Percentiles rank a stretch among this genome's conserved stretches.
Evolutionary conservation across 805 yeast species (phyloP).

Genomic region (Cyberlindnera xishuangbannaensis): DNA sequence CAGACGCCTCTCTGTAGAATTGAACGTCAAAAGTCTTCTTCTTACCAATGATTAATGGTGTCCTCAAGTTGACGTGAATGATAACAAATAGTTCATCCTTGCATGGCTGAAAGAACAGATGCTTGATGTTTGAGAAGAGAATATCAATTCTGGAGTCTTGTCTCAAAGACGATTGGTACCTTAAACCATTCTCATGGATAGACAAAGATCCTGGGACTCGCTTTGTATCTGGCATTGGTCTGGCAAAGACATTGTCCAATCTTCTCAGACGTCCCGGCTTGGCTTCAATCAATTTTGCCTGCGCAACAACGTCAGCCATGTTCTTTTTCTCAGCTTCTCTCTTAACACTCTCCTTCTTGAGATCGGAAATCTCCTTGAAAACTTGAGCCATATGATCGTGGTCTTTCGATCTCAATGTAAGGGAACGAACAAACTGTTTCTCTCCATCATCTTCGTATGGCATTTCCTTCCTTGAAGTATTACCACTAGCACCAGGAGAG

Average conservation of each 20-base stretch:
- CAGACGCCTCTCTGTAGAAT: conserved; percentile 94
- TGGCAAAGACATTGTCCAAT: conserved; percentile 80
- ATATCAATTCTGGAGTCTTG: conserved; percentile 85
- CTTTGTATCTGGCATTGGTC: conserved; percentile 97
- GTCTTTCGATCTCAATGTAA: conserved; percentile 86
- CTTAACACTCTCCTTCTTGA: conserved; percentile 87
- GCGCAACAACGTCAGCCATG: conserved; percentile 90
- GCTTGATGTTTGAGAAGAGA: conserved; percentile 84
- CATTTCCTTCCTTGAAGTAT: conserved; percentile 60
- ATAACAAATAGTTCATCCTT: conserved; percentile 90
- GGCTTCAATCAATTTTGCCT: conserved; percentile 79
- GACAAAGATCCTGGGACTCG: conserved; percentile 87
- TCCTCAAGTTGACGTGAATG: conserved; percentile 87
- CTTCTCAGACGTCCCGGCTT: conserved; percentile 81
- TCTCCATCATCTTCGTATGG: conserved; percentile 89
- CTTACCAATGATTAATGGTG: conserved; percentile 93
- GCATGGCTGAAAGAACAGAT: conserved; percentile 91
- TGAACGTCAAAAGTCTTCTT: conserved; percentile 93
- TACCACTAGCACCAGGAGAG: conserved; percentile 84
- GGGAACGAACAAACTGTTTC: conserved; percentile 78
- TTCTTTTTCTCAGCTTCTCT: conserved; percentile 88
- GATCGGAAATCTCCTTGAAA: conserved; percentile 81
- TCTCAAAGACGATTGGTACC: conserved; percentile 83
- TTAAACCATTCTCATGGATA: conserved; percentile 92
- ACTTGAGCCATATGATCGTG: conserved; percentile 88